phyloP scores from a whole-genome alignment of 495 filamentous ascomycete genomes.

The Tuber melanosporum region DNA sequence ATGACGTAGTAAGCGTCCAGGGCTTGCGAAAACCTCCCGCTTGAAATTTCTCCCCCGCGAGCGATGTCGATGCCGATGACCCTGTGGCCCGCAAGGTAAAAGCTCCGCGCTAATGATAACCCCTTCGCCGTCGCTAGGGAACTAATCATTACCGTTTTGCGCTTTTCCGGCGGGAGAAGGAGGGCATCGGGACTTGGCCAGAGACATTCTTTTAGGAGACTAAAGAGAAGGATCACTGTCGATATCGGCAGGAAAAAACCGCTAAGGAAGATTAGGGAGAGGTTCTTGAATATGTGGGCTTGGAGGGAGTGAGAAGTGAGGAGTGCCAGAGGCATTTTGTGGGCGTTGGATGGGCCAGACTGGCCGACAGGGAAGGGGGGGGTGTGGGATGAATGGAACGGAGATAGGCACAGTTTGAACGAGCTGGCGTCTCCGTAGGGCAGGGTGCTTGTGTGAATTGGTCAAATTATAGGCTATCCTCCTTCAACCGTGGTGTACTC shows the following conservation, averaged over 20 bases:
- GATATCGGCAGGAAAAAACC: slow-evolving; percentile 52
- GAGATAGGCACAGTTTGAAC: neutral
- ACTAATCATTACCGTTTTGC: slow-evolving; percentile 58
- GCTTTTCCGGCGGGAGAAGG: slow-evolving; percentile 36
- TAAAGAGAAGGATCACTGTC: slow-evolving; percentile 48
- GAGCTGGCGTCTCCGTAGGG: neutral
- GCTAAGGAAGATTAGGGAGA: slow-evolving; percentile 49
- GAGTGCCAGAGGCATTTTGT: neutral
- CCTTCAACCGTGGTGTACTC: neutral
- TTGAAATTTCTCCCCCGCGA: slow-evolving; percentile 43
- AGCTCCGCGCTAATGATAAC: slow-evolving; percentile 59
- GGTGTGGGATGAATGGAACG: neutral
- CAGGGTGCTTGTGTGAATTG: neutral
- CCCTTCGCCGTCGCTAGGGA: slow-evolving; percentile 66
- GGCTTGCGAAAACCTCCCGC: slow-evolving; percentile 47
- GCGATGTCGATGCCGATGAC: slow-evolving; percentile 68
- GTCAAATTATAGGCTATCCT: neutral
- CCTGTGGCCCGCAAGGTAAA: slow-evolving; percentile 59
- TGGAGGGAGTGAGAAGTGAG: neutral
- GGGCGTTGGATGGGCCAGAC: neutral
- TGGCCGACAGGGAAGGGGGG: neutral
- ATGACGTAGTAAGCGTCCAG: slow-evolving; percentile 53
- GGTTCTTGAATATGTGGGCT: slow-evolving; percentile 48
- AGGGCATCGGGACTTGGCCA: slow-evolving; percentile 12
- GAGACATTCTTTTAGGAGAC: slow-evolving; percentile 41